Percentiles rank a stretch among this genome's conserved stretches.
phyloP scores from a whole-genome alignment of 306 rosid genomes.

The Lotus japonicus region DNA sequence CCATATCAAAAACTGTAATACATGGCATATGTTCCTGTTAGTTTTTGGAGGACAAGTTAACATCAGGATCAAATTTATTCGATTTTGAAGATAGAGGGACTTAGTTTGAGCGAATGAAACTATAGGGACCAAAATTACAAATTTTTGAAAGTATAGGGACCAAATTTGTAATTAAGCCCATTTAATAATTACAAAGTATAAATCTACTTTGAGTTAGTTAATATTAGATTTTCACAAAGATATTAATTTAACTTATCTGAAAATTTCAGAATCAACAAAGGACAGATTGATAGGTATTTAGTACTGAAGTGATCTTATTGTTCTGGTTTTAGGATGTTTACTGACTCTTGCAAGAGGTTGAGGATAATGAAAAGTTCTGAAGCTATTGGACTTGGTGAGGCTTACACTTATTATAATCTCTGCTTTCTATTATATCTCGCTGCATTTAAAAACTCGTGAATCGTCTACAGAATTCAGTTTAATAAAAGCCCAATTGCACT shows the following conservation, averaged over 20 bases:
- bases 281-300: neutral
- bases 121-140: too few relatives aligned
- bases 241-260: neutral
- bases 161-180: too few relatives aligned
- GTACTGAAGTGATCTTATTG: conserved; percentile 9
- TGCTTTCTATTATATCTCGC: neutral
- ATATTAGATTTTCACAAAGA: neutral
- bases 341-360: conserved; percentile 71
- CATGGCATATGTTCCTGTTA: too few relatives aligned
- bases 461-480: neutral
- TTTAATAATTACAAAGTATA: neutral
- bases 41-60: too few relatives aligned
- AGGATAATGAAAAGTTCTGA: conserved; percentile 98
- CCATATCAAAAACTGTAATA: too few relatives aligned
- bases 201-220: neutral
- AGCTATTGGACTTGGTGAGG: conserved; percentile 80
- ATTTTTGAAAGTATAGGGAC: too few relatives aligned
- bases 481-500: neutral
- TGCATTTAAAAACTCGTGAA: neutral
- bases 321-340: conserved; percentile 71
- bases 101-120: too few relatives aligned
- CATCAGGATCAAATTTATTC: too few relatives aligned
- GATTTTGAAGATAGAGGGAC: too few relatives aligned
- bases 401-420: neutral
- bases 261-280: neutral